Evolutionary conservation across 148 eudicot species (phyloP).

Genomic region (Persicaria maculosa): DNA sequence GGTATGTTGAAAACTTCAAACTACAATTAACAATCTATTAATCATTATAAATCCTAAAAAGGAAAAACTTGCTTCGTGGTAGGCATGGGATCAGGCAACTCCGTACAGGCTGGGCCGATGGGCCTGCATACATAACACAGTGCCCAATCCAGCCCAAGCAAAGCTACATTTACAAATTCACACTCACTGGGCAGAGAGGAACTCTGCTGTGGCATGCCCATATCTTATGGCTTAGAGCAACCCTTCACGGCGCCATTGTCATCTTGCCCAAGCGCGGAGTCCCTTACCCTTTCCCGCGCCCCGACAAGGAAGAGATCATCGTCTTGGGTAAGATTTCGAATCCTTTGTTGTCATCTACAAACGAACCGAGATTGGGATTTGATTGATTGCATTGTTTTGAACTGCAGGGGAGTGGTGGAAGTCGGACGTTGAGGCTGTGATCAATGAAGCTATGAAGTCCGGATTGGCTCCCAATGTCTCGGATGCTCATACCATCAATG

Average conservation of each 20-base stretch:
- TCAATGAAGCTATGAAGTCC: constrained; percentile 27
- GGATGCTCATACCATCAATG: constrained; percentile 50
- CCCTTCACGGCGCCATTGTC: constrained; percentile 71
- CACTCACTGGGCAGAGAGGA: constrained; percentile 68
- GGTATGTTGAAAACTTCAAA: constrained; percentile 18
- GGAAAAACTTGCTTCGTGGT: not conserved
- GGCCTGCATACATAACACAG: constrained; percentile 77
- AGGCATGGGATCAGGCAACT: constrained; percentile 72
- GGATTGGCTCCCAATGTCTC: constrained; percentile 45
- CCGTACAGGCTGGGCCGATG: constrained; percentile 77
- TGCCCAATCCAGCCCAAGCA: constrained; percentile 67
- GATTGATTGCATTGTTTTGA: not conserved
- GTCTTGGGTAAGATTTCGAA: constrained; percentile 36
- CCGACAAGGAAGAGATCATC: constrained; percentile 46
- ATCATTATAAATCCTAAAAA: too few relatives aligned
- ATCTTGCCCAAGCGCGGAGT: constrained; percentile 50
- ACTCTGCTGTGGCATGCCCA: constrained; percentile 86
- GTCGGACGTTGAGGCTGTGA: constrained; percentile 47
- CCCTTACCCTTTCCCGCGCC: constrained; percentile 71
- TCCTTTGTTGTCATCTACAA: not conserved
- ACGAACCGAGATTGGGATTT: not conserved
- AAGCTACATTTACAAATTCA: constrained; percentile 66
- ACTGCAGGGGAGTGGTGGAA: constrained; percentile 54
- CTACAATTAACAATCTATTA: too few relatives aligned
- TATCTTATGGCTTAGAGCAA: constrained; percentile 67